Conservation (phyloP, 495 filamentous ascomycete genomes). For the Achaetomiella virescens region DNA sequence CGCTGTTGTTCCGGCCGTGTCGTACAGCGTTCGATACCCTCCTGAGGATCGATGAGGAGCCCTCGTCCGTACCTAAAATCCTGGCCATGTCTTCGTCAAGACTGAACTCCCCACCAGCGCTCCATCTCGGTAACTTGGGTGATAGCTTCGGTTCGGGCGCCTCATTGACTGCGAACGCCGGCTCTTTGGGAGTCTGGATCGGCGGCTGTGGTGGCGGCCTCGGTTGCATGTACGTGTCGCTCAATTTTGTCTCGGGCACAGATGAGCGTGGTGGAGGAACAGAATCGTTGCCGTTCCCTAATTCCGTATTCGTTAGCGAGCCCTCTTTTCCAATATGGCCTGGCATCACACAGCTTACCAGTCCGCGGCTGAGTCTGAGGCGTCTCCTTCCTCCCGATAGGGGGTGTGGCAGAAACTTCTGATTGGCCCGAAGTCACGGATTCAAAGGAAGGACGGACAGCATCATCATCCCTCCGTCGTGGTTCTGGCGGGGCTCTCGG, state of each 20-base stretch:
- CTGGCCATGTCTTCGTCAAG: conserved; percentile 89
- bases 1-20: conserved; percentile 84
- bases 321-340: background rate
- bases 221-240: conserved; percentile 57
- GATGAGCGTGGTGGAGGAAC: conserved; percentile 20
- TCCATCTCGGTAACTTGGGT: conserved; percentile 69
- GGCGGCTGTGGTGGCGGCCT: conserved; percentile 58
- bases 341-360: conserved; percentile 22
- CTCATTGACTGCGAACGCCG: conserved; percentile 45
- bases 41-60: conserved; percentile 68
- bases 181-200: conserved; percentile 48
- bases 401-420: conserved; percentile 28
- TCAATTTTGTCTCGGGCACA: conserved; percentile 39
- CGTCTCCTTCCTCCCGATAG: conserved; percentile 46
- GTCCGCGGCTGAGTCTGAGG: conserved; percentile 32
- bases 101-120: conserved; percentile 67
- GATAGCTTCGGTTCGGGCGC: conserved; percentile 52
- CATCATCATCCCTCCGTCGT: conserved; percentile 40
- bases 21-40: conserved; percentile 88
- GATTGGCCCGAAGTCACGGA: conserved; percentile 20
- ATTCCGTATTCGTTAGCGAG: conserved; percentile 11
- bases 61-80: conserved; percentile 65
- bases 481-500: conserved; percentile 47
- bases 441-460: conserved; percentile 38
- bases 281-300: conserved; percentile 36